A percentile compares a stretch with the other conserved stretches of the same genome.
Conservation (phyloP, 768 basidiomycete genomes). For the Boletus vermiculosoides region DNA sequence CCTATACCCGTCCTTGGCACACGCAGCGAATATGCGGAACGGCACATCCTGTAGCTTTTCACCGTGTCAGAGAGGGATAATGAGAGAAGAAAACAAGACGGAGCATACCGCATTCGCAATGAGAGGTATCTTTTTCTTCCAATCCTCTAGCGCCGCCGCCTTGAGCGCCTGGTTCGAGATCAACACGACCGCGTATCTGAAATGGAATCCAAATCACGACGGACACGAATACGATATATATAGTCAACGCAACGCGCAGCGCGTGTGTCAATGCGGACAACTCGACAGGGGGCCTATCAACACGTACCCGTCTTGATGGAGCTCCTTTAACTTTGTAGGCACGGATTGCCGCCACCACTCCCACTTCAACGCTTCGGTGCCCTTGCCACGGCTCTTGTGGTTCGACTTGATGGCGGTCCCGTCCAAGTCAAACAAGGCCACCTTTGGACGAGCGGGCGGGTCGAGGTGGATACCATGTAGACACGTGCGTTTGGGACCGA, state of each 20-base stretch:
- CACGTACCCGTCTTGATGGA: constrained; percentile 60
- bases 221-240: neutral
- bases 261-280: neutral
- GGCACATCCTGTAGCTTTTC: constrained; percentile 68
- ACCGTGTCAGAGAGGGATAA: neutral
- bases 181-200: constrained; percentile 69
- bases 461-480: constrained; percentile 34
- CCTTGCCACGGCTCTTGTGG: constrained; percentile 34
- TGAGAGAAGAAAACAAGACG: neutral
- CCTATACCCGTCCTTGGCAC: constrained; percentile 67
- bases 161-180: constrained; percentile 78
- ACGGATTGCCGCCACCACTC: constrained; percentile 74
- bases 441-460: constrained; percentile 44
- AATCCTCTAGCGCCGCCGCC: constrained; percentile 47
- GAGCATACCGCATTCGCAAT: constrained; percentile 60
- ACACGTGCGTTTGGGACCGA: constrained; percentile 38
- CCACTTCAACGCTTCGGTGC: constrained; percentile 35
- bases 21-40: constrained; percentile 77
- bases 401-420: constrained; percentile 73
- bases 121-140: constrained; percentile 74
- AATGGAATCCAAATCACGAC: neutral
- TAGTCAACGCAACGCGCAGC: neutral
- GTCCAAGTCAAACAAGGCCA: constrained; percentile 85
- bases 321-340: constrained; percentile 58
- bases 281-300: neutral